These are phyloP conservation scores for Alloteropsis semialata DNA, from an alignment of 176 grass and related monocot species.

Conservation along the genomic window DNA sequence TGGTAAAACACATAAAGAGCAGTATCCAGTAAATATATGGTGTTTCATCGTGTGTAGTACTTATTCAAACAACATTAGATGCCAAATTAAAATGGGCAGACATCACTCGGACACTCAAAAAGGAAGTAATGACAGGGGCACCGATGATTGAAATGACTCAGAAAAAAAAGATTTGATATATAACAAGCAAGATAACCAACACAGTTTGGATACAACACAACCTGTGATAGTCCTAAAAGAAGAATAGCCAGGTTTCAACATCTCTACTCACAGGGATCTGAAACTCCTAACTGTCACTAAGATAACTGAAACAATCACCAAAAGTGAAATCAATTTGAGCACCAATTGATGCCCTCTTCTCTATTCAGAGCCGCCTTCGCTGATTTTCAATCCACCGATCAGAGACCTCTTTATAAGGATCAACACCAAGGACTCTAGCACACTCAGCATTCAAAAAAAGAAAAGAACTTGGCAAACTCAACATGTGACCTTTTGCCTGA, in stretches of 20 bases:
- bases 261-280: neutral
- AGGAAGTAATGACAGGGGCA: neutral
- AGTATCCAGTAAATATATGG: too few species aligned
- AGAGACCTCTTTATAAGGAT: neutral
- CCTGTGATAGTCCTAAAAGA: neutral
- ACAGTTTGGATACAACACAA: neutral
- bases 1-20: neutral
- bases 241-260: neutral
- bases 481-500: neutral
- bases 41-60: neutral
- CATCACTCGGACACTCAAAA: neutral
- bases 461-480: neutral
- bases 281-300: neutral
- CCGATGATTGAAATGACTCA: neutral
- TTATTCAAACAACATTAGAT: neutral
- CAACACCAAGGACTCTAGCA: neutral
- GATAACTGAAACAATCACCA: neutral
- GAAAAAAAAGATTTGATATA: neutral
- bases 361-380: neutral
- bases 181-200: neutral
- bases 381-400: neutral
- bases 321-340: neutral
- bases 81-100: neutral
- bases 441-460: neutral
- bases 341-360: neutral